These are phyloP conservation scores for Vanderwaltozyma tropicalis DNA, from an alignment of 805 yeast genomes.

Conservation along the genomic window DNA sequence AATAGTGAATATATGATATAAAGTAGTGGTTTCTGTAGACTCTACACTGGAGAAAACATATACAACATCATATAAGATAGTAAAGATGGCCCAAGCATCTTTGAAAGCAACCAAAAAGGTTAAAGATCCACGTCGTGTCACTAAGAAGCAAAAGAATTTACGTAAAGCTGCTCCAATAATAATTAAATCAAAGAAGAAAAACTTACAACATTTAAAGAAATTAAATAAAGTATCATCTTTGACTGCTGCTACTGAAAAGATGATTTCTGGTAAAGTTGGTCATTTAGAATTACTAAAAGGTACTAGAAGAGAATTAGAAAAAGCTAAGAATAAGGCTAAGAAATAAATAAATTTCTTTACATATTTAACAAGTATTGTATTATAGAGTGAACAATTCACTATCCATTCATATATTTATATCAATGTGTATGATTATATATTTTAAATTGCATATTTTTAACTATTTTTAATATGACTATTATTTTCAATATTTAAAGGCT, in stretches of 20 bases:
- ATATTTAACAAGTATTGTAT: too few relatives aligned
- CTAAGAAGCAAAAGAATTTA: constrained; percentile 57
- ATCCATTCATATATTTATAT: too few relatives aligned
- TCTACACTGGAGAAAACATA: background rate
- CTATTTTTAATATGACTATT: too few relatives aligned
- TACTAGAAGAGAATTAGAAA: constrained; percentile 73
- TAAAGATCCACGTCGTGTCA: constrained; percentile 33
- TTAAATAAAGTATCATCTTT: constrained; percentile 41
- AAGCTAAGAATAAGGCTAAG: constrained; percentile 28
- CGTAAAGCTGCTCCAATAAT: constrained; percentile 67
- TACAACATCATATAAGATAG: constrained; percentile 1
- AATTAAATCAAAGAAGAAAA: constrained; percentile 54
- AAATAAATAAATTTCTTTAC: background rate
- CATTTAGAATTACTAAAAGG: constrained; percentile 89
- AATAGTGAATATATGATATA: too few relatives aligned
- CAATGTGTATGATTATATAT: background rate
- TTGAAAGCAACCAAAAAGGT: constrained; percentile 38
- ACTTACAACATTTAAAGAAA: constrained; percentile 41
- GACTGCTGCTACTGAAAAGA: constrained; percentile 65
- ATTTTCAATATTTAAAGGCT: background rate
- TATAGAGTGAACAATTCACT: too few relatives aligned
- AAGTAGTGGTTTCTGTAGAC: too few relatives aligned
- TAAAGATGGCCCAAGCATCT: constrained; percentile 63
- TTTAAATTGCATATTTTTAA: too few relatives aligned
- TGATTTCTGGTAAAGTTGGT: constrained; percentile 84